Evolutionary conservation across 2,329 filamentous ascomycete species (phyloP).

Genomic region (Cercospora sp.): DNA sequence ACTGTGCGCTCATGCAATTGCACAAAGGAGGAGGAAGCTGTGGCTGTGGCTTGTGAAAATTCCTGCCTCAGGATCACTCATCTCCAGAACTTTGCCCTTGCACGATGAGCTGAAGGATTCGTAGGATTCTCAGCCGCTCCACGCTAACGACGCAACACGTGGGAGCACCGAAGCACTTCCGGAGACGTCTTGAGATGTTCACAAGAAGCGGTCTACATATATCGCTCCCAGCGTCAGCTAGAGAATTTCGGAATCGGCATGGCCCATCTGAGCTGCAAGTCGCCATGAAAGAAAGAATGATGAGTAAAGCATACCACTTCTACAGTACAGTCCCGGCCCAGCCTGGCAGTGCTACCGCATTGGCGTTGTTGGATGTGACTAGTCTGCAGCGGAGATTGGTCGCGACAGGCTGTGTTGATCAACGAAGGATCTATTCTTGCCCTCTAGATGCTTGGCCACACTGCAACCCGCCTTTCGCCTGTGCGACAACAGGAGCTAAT

Average conservation of each 20-base stretch:
- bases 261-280: neutral
- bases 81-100: neutral
- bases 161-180: neutral
- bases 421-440: neutral
- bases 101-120: neutral
- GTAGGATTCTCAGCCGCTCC: neutral
- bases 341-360: neutral
- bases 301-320: neutral
- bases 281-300: neutral
- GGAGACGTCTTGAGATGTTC: neutral
- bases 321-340: neutral
- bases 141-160: neutral
- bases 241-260: neutral
- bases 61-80: neutral
- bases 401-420: neutral
- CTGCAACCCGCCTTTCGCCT: neutral
- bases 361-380: slow-evolving; percentile 5
- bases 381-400: slow-evolving; percentile 4
- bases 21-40: no score
- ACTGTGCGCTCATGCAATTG: no score
- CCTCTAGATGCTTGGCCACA: neutral
- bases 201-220: neutral
- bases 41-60: neutral
- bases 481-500: neutral
- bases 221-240: neutral